Percentiles rank a stretch among this genome's conserved stretches.
These are phyloP conservation scores for Mycosphaerella sp. DNA, from an alignment of 2,329 filamentous ascomycete genomes.

Conservation along the genomic window DNA sequence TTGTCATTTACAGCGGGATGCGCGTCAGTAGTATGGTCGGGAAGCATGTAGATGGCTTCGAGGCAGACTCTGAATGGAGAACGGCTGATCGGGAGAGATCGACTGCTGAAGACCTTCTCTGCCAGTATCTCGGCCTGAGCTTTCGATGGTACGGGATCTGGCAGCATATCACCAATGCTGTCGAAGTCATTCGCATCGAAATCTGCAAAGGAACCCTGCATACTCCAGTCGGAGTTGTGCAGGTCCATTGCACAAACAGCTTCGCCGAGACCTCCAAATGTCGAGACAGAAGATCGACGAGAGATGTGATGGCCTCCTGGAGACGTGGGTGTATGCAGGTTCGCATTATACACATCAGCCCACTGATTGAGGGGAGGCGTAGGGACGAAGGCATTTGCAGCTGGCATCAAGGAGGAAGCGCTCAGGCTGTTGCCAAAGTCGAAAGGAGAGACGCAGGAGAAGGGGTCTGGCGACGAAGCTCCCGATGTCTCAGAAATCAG, in stretches of 20 bases:
- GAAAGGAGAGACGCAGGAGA: constrained; percentile 11
- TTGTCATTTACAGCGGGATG: constrained; percentile 4
- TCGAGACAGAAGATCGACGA: constrained; percentile 15
- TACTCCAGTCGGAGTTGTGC: constrained; percentile 8
- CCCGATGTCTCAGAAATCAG: constrained; percentile 16
- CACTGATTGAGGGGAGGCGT: constrained; percentile 17
- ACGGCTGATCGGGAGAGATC: constrained; percentile 7
- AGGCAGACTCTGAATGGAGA: constrained; percentile 17
- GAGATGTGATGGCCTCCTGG: constrained; percentile 9
- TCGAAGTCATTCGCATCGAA: not conserved
- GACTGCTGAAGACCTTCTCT: constrained; percentile 9
- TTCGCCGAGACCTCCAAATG: constrained; percentile 14
- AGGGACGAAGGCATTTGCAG: not conserved
- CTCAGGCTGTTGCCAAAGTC: constrained; percentile 6
- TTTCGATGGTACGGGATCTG: constrained; percentile 6
- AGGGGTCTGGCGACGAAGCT: constrained; percentile 16
- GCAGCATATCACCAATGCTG: not conserved
- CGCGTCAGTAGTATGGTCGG: not conserved
- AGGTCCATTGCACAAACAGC: constrained; percentile 10
- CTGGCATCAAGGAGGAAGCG: constrained; percentile 6
- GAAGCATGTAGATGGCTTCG: constrained; percentile 11
- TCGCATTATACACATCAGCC: constrained; percentile 13
- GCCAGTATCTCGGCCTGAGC: constrained; percentile 6
- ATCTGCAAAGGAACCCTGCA: constrained; percentile 8
- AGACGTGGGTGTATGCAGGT: constrained; percentile 13